phyloP scores from a whole-genome alignment of 179 eudicot species.

The Silene vulgaris region DNA sequence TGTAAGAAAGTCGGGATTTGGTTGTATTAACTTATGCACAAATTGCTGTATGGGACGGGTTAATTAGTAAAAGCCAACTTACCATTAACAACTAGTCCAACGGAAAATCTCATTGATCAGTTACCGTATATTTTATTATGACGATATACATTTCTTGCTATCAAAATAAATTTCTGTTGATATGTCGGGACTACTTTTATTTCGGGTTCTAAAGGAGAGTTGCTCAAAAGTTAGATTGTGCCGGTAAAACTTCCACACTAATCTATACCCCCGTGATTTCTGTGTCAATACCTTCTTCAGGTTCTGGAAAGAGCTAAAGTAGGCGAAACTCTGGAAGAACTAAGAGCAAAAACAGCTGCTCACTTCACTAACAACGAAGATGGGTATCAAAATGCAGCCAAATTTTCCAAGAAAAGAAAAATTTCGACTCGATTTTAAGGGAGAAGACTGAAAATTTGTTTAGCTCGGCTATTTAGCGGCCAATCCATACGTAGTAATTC shows the following conservation, averaged over 20 bases:
- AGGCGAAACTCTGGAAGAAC: conserved; percentile 88
- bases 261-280: not conserved
- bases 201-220: too few relatives aligned
- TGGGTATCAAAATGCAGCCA: conserved; percentile 31
- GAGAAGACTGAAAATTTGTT: too few relatives aligned
- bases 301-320: conserved; percentile 93
- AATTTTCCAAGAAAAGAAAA: conserved; percentile 52
- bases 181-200: too few relatives aligned
- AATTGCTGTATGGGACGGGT: too few relatives aligned
- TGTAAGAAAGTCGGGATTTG: too few relatives aligned
- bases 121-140: not conserved
- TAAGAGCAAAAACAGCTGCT: conserved; percentile 78
- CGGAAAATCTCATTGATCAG: not conserved
- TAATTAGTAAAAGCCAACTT: not conserved
- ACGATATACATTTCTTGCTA: too few relatives aligned
- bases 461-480: too few relatives aligned
- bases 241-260: not conserved
- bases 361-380: conserved; percentile 50
- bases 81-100: not conserved
- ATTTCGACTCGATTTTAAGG: conserved; percentile 10
- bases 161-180: too few relatives aligned
- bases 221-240: too few relatives aligned
- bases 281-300: conserved; percentile 31
- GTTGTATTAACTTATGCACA: too few relatives aligned
- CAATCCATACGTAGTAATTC: not conserved